These are phyloP conservation scores for Ceratocystis eucalypticola DNA, from an alignment of 2,329 filamentous ascomycete species.

Conservation along the genomic window DNA sequence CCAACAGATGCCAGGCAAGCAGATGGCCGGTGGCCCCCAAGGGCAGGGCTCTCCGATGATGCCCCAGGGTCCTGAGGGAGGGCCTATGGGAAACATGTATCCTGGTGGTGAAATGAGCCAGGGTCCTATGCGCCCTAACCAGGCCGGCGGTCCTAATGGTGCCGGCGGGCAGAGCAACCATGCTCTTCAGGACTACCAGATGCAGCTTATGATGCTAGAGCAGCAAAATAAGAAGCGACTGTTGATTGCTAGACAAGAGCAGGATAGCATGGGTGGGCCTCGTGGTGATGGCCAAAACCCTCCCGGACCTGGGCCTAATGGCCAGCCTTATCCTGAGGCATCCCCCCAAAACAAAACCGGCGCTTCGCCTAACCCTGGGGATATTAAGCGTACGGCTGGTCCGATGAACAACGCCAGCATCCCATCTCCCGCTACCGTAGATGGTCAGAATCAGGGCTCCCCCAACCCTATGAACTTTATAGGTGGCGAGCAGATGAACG, in stretches of 20 bases:
- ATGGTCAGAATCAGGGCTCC: constrained; percentile 54
- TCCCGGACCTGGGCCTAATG: constrained; percentile 45
- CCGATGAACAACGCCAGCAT: constrained; percentile 57
- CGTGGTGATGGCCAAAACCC: constrained; percentile 39
- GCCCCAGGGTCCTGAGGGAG: constrained; percentile 54
- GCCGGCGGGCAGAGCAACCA: constrained; percentile 47
- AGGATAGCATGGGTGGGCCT: constrained; percentile 44
- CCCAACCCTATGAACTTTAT: constrained; percentile 53
- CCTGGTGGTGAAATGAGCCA: constrained; percentile 45
- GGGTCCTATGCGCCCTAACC: constrained; percentile 43
- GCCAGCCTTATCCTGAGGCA: constrained; percentile 51
- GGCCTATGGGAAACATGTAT: constrained; percentile 45
- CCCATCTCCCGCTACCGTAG: constrained; percentile 53
- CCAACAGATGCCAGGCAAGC: constrained; percentile 66
- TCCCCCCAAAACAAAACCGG: constrained; percentile 55
- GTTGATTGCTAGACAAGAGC: constrained; percentile 69
- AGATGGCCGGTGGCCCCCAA: constrained; percentile 53
- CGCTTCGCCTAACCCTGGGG: constrained; percentile 62
- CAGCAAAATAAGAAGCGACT: constrained; percentile 79
- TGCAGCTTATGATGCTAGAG: constrained; percentile 76
- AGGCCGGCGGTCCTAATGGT: constrained; percentile 35
- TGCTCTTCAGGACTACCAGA: constrained; percentile 75
- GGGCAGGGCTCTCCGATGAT: constrained; percentile 77
- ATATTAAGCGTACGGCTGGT: constrained; percentile 66
- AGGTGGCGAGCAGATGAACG: constrained; percentile 45